Evolutionary conservation across 2,329 filamentous ascomycete genomes (phyloP).

Genomic region (Talaromyces pinophilus): DNA sequence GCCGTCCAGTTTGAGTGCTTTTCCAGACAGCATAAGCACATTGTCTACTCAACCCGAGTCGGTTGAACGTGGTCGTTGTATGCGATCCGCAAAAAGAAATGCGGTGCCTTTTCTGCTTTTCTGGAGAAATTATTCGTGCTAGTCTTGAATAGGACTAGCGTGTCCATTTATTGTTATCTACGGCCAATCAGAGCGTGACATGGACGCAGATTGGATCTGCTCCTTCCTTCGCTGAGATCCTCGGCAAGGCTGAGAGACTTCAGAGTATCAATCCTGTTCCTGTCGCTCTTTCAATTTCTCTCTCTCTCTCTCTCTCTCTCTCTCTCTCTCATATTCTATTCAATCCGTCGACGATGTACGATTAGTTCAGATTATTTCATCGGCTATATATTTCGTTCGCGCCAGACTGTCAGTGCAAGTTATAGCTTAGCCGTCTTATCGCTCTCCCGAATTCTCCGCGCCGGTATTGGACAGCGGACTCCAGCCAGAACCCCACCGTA

Average conservation of each 20-base stretch:
- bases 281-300: not conserved
- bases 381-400: too few relatives aligned
- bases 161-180: constrained; percentile 12
- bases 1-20: not conserved
- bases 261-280: not conserved
- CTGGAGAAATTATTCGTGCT: not conserved
- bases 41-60: not conserved
- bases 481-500: constrained; percentile 10
- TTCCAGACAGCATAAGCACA: not conserved
- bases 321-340: not conserved
- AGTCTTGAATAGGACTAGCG: not conserved
- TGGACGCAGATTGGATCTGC: not conserved
- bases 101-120: not conserved
- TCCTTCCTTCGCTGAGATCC: constrained; percentile 8
- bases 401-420: not conserved
- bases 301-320: not conserved
- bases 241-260: constrained; percentile 3
- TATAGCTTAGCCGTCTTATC: constrained; percentile 1
- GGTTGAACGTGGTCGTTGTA: not conserved
- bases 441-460: constrained; percentile 3
- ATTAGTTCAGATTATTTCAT: too few relatives aligned
- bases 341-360: not conserved
- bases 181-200: constrained; percentile 13
- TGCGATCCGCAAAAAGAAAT: not conserved
- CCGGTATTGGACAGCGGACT: not conserved